Evolutionary conservation across 1,139 yeast species (phyloP).

Genomic region (Kurtzmaniella quercitrusa): DNA sequence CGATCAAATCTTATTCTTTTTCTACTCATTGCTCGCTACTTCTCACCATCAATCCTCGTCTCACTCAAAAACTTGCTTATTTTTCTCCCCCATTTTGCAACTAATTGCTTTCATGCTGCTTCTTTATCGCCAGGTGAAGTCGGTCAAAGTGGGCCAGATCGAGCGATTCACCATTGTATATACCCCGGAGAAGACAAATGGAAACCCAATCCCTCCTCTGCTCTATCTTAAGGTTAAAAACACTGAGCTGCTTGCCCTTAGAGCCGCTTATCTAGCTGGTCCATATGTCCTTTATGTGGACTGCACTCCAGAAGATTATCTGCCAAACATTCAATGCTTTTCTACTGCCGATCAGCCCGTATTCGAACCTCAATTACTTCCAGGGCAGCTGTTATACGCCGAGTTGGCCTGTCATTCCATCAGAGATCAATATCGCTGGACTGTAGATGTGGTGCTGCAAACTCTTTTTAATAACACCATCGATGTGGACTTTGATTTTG

Average conservation of each 20-base stretch:
- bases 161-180: slow-evolving; percentile 33
- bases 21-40: no score
- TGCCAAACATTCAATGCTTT: slow-evolving; percentile 48
- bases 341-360: slow-evolving; percentile 66
- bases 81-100: background rate
- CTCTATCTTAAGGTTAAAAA: slow-evolving; percentile 69
- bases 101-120: slow-evolving; percentile 9
- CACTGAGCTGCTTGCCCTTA: slow-evolving; percentile 64
- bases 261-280: slow-evolving; percentile 89
- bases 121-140: slow-evolving; percentile 29
- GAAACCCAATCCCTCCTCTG: slow-evolving; percentile 19
- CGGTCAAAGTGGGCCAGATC: slow-evolving; percentile 37
- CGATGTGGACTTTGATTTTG: slow-evolving; percentile 65
- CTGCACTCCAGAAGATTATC: slow-evolving; percentile 62
- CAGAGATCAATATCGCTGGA: slow-evolving; percentile 58
- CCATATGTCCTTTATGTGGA: slow-evolving; percentile 89
- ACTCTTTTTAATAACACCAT: slow-evolving; percentile 71
- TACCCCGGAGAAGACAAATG: slow-evolving; percentile 20
- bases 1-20: no score
- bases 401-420: slow-evolving; percentile 38
- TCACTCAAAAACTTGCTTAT: background rate
- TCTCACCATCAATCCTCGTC: background rate
- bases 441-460: slow-evolving; percentile 82
- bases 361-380: slow-evolving; percentile 63
- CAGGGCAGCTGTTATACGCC: slow-evolving; percentile 58